Conservation (phyloP, 768 basidiomycete genomes). For the Lactarius deliciosus region DNA sequence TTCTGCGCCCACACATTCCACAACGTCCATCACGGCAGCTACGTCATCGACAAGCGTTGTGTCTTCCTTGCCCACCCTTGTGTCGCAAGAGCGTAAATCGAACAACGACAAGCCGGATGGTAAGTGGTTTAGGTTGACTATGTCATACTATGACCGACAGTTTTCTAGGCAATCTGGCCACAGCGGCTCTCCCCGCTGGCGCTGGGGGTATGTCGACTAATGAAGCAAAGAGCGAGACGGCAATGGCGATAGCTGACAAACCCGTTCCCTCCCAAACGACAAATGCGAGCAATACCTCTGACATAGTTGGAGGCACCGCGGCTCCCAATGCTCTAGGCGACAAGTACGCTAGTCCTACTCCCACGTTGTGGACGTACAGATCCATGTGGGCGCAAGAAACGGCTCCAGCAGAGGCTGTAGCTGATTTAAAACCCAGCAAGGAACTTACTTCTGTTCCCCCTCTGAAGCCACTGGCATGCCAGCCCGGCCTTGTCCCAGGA, state of each 20-base stretch:
- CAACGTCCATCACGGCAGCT: neutral
- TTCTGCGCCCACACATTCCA: neutral
- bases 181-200: neutral
- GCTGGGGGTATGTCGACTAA: no score
- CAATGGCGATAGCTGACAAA: neutral
- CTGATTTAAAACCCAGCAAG: neutral
- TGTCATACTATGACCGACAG: neutral
- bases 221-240: neutral
- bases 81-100: neutral
- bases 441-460: neutral
- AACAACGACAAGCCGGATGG: conserved; percentile 8
- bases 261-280: neutral
- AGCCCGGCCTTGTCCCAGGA: neutral
- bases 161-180: neutral
- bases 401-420: neutral
- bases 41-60: neutral
- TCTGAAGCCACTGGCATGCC: neutral
- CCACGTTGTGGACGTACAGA: neutral
- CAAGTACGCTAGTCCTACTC: neutral
- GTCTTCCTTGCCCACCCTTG: conserved; percentile 16
- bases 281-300: neutral
- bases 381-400: neutral
- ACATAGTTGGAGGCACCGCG: neutral
- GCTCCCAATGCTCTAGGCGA: neutral
- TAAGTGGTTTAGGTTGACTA: neutral